A percentile compares a stretch with the other conserved stretches of the same genome.
Conservation (phyloP, 163 green algal species). For the Scenedesmus sp. region DNA sequence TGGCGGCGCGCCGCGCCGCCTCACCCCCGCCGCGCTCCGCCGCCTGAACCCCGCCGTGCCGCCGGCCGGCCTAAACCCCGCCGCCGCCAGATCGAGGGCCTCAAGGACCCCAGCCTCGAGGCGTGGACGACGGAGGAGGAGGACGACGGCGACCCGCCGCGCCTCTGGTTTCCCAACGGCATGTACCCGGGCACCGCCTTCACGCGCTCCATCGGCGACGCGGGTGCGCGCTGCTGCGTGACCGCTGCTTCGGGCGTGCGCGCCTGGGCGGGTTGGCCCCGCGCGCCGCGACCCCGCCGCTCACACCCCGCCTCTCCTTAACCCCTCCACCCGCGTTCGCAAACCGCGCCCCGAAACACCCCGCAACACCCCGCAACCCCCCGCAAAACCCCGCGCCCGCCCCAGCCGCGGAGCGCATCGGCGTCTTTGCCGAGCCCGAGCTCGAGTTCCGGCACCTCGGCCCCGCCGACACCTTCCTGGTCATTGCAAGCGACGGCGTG, state of each 20-base stretch:
- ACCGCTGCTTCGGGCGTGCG: no score
- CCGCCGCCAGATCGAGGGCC: constrained; percentile 17
- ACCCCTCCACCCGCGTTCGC: no score
- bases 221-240: constrained; percentile 51
- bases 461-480: constrained; percentile 68
- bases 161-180: constrained; percentile 80
- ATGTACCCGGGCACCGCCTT: constrained; percentile 95
- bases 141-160: constrained; percentile 88
- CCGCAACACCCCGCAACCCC: no score
- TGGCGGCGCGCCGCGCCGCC: no score
- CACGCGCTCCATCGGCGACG: constrained; percentile 93
- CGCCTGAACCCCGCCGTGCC: no score
- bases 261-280: no score
- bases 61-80: no score
- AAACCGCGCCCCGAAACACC: no score
- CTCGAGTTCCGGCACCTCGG: constrained; percentile 71
- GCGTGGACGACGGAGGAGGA: constrained; percentile 88
- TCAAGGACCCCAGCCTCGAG: constrained; percentile 72
- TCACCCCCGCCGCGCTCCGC: no score
- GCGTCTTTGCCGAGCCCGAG: constrained; percentile 91
- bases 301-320: no score
- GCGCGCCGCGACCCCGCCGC: no score
- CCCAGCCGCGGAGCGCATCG: constrained; percentile 85
- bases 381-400: no score
- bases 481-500: constrained; percentile 93